Percentiles rank a stretch among this genome's conserved stretches.
These are phyloP conservation scores for Russula griseocarnosa DNA, from an alignment of 768 basidiomycete genomes.

Conservation along the genomic window DNA sequence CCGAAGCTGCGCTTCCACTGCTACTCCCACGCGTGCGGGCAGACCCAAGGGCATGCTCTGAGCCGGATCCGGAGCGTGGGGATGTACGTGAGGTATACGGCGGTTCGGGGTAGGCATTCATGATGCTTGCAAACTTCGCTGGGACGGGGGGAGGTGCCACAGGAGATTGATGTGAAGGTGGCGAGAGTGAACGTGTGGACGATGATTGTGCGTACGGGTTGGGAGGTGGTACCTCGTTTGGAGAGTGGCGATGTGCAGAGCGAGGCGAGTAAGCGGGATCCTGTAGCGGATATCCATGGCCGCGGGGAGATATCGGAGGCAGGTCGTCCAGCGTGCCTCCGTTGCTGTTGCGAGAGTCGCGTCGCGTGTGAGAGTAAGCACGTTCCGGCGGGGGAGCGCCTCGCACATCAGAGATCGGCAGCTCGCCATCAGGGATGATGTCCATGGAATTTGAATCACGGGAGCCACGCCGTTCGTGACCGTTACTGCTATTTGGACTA, in stretches of 20 bases:
- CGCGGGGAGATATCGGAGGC: conserved; percentile 22
- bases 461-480: conserved; percentile 22
- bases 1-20: conserved; percentile 24
- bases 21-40: conserved; percentile 22
- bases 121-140: conserved; percentile 61
- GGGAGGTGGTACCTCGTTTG: conserved; percentile 20
- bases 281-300: conserved; percentile 20
- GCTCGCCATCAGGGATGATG: conserved; percentile 18
- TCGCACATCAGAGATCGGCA: conserved; percentile 21
- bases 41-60: conserved; percentile 33
- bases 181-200: conserved; percentile 30
- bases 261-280: conserved; percentile 22
- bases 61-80: conserved; percentile 32
- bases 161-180: conserved; percentile 31
- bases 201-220: conserved; percentile 10
- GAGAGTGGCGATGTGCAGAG: conserved; percentile 14
- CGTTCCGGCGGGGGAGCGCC: conserved; percentile 16
- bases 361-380: conserved; percentile 20
- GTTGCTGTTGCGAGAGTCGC: conserved; percentile 24
- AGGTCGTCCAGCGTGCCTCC: conserved; percentile 22
- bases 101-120: conserved; percentile 59
- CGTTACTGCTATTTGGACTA: conserved; percentile 35
- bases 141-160: conserved; percentile 39
- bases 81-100: conserved; percentile 30
- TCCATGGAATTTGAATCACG: conserved; percentile 24